Base-by-base conservation (phyloP, 345 rosid genomes). In the Syzygium aromaticum region DNA sequence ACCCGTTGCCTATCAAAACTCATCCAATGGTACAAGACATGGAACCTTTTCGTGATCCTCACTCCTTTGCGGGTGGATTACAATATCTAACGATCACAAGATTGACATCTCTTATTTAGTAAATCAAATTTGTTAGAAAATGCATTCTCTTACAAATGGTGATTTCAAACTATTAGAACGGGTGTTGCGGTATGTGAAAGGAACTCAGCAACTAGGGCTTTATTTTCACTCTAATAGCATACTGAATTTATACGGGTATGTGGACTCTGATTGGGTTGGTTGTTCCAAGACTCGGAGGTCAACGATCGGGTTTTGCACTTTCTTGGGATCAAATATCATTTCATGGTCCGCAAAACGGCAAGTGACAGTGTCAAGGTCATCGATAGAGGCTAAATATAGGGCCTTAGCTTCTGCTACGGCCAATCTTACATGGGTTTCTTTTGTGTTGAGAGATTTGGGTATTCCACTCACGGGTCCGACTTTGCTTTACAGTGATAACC, bases 221-320 rank as follows among this genome's bases (percentile, higher is more conserved):
- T 23, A 57, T 57, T n/a, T 57, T 57, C 63, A 57, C 28, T 57
- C 14, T 57, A 23, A 10, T 57, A 57, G 28, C 63, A 57, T 13
- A 23, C 63, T 77, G n/a, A 22, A 77, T 33, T 30, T 77, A 77
- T 43, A 77, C 1, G 15, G 5, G 25, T 33, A 77, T 43, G 21
- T 15, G 1, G 22, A 33, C 83, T 28, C 1, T 43, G 1, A 77
- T 77, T 15, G 0, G 83, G 11, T 10, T 19, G 0, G 0, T 10
- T 77, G 23, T 21, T 43, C 0, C 3, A 0, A 77, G 83, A 77
- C 46, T 33, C 0, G 2, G 5, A 77, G 83, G 49, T 33, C 46
- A 77, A 77, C 11, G 2, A 77, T 1, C 2, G 11, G 64, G 4
- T 77, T 77, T 43, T 77, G 46, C 25, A 43, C 49, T 30, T 77